These are phyloP conservation scores for Pyrenophora graminea DNA, from an alignment of 2,329 filamentous ascomycete genomes.

Conservation along the genomic window DNA sequence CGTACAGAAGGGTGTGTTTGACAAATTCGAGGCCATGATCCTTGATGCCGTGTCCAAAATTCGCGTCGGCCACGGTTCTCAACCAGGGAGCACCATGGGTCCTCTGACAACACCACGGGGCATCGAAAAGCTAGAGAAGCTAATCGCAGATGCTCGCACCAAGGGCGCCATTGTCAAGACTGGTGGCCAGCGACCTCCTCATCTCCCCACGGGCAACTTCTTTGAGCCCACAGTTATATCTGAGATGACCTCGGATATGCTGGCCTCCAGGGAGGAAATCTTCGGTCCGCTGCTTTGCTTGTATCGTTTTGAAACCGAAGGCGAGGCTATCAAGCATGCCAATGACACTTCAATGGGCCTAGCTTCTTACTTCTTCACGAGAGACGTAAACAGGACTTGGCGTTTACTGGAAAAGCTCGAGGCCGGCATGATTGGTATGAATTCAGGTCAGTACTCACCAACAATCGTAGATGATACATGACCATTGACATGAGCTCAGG, in stretches of 20 bases:
- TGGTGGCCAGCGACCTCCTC: slow-evolving; percentile 54
- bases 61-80: slow-evolving; percentile 57
- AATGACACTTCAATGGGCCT: slow-evolving; percentile 51
- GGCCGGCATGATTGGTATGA: slow-evolving; percentile 29
- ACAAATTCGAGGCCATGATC: slow-evolving; percentile 39
- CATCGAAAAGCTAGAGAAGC: neutral
- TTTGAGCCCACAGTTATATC: slow-evolving; percentile 48
- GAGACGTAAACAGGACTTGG: slow-evolving; percentile 7
- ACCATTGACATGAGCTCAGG: neutral
- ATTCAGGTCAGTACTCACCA: slow-evolving; percentile 19
- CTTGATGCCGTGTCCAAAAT: slow-evolving; percentile 51
- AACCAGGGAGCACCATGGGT: slow-evolving; percentile 56
- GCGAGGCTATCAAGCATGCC: slow-evolving; percentile 59
- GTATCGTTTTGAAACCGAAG: slow-evolving; percentile 64
- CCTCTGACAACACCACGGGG: slow-evolving; percentile 34
- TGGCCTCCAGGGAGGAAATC: slow-evolving; percentile 56
- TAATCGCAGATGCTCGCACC: neutral
- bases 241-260: slow-evolving; percentile 17
- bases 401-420: slow-evolving; percentile 17
- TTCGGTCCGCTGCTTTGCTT: slow-evolving; percentile 65
- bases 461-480: too few relatives aligned
- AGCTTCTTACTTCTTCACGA: slow-evolving; percentile 20
- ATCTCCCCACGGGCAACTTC: slow-evolving; percentile 51
- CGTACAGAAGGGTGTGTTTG: slow-evolving; percentile 49
- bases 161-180: slow-evolving; percentile 43